Evolutionary conservation across 768 basidiomycete species (phyloP).

Genomic region (Xerocomellus chrysenteron): DNA sequence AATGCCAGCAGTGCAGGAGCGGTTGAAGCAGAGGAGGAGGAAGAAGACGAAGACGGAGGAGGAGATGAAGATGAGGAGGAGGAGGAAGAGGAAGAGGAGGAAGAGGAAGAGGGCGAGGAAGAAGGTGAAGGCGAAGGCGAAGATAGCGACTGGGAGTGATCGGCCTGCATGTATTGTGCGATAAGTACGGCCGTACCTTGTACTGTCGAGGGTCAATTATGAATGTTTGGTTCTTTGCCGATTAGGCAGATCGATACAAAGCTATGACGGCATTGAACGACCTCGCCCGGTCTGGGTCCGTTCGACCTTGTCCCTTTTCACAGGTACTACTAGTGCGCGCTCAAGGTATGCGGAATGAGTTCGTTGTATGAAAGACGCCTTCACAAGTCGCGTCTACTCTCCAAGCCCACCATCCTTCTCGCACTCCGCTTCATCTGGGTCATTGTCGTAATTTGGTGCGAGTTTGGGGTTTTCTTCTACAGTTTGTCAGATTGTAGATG

Average conservation of each 20-base stretch:
- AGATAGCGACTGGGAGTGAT: constrained; percentile 62
- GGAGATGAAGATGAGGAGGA: background rate
- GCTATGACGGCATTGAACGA: constrained; percentile 10
- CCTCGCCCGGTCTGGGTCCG: background rate
- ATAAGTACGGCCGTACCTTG: background rate
- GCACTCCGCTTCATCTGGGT: constrained; percentile 54
- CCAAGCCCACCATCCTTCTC: constrained; percentile 38
- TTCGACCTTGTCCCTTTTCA: background rate
- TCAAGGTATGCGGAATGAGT: constrained; percentile 30
- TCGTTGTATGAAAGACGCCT: constrained; percentile 30
- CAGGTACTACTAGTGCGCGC: background rate
- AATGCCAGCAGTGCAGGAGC: constrained; percentile 44
- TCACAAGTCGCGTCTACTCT: constrained; percentile 22
- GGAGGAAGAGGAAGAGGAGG: constrained; percentile 29
- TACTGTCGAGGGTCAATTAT: background rate
- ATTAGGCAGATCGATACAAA: constrained; percentile 9
- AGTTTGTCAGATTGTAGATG: constrained; percentile 58
- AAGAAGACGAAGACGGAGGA: constrained; percentile 37
- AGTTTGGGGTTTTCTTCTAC: constrained; percentile 59
- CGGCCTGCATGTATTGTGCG: constrained; percentile 20
- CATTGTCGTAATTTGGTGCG: constrained; percentile 61
- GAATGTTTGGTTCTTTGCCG: constrained; percentile 1
- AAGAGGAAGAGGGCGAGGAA: constrained; percentile 36
- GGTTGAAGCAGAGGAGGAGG: constrained; percentile 31
- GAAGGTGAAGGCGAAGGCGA: constrained; percentile 13